Conservation (phyloP, 129 eudicot genomes). For the Centrapalus pauciflorus region DNA sequence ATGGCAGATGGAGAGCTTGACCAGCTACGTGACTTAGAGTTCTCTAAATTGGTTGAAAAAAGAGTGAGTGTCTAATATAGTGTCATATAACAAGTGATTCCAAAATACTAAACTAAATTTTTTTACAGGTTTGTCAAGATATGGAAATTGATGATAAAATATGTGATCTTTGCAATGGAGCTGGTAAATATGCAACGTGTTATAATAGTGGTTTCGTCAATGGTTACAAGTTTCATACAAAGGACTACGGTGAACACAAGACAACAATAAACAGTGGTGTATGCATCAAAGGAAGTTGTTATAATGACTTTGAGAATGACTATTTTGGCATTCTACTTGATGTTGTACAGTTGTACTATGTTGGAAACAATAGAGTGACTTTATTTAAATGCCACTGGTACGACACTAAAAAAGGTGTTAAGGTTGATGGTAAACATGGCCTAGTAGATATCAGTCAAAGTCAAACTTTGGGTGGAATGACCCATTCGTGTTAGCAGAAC, state of each 20-base stretch:
- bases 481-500: conserved; percentile 14
- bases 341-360: conserved; percentile 4
- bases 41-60: not conserved
- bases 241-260: not conserved
- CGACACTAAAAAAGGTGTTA: not conserved
- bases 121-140: no score
- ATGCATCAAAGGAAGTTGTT: not conserved
- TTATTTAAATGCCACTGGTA: conserved; percentile 24
- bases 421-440: not conserved
- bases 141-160: no score
- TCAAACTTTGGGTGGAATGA: conserved; percentile 3
- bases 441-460: conserved; percentile 21
- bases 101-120: no score
- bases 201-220: not conserved
- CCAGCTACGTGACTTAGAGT: not conserved
- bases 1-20: not conserved
- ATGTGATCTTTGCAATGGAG: not conserved
- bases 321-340: conserved; percentile 7
- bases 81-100: no score
- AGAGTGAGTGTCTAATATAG: not conserved
- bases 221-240: not conserved
- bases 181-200: not conserved
- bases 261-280: conserved; percentile 8
- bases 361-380: not conserved
- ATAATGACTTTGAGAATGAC: not conserved